phyloP scores from a whole-genome alignment of 352 stramenopile genomes.

The Pythium folliculosum region DNA sequence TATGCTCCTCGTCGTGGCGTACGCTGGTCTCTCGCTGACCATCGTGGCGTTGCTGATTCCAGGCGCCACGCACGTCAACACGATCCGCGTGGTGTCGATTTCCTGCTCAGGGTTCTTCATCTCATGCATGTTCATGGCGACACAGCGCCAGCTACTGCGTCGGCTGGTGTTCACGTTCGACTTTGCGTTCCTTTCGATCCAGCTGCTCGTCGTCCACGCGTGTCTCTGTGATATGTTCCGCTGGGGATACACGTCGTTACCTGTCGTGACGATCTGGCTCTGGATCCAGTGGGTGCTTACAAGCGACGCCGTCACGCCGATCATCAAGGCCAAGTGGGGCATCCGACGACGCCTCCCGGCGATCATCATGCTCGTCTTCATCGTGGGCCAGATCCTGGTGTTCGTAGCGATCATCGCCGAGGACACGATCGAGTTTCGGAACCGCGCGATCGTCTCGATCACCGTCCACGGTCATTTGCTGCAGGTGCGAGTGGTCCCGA shows the following conservation, averaged over 20 bases:
- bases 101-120: neutral
- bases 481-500: neutral
- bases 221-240: conserved; percentile 32
- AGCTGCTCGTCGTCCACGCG: conserved; percentile 13
- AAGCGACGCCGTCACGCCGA: conserved; percentile 26
- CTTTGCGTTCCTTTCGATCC: conserved; percentile 25
- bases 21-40: neutral
- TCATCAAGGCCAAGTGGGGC: neutral
- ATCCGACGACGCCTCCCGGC: neutral
- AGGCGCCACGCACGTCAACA: neutral
- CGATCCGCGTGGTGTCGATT: neutral
- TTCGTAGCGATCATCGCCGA: neutral
- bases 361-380: neutral
- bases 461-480: neutral
- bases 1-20: neutral
- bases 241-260: conserved; percentile 28
- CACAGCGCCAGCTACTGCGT: conserved; percentile 12
- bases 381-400: neutral
- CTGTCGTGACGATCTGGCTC: conserved; percentile 34
- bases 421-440: neutral
- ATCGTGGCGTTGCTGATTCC: neutral
- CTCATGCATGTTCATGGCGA: too few species aligned
- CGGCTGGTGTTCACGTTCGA: conserved; percentile 21
- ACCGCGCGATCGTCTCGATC: conserved; percentile 2
- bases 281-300: conserved; percentile 46